Evolutionary conservation across 805 yeast species (phyloP).

Genomic region (Henningerozyma blattae): DNA sequence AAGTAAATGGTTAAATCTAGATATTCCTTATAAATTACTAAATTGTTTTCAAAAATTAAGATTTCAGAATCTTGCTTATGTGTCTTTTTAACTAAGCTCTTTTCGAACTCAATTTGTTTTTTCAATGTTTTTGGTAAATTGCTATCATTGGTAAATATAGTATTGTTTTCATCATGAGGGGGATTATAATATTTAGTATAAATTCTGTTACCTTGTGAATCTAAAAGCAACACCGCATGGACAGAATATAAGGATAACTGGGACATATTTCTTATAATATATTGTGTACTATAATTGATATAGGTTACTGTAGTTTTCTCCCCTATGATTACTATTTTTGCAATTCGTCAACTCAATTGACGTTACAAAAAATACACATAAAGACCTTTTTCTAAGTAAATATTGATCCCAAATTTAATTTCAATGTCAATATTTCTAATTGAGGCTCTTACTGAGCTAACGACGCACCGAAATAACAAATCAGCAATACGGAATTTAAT

Average conservation of each 20-base stretch:
- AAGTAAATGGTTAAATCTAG: conserved; percentile 64
- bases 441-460: too few relatives aligned
- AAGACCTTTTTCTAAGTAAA: too few relatives aligned
- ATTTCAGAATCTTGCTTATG: conserved; percentile 72
- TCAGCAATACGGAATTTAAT: too few relatives aligned
- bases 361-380: too few relatives aligned
- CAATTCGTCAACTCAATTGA: too few relatives aligned
- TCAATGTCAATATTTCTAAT: too few relatives aligned
- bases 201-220: conserved; percentile 66
- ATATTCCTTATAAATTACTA: conserved; percentile 77
- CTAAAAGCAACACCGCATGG: conserved; percentile 69
- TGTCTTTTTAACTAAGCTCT: conserved; percentile 60
- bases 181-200: conserved; percentile 76
- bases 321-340: too few relatives aligned
- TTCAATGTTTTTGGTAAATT: conserved; percentile 31
- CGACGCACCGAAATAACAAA: too few relatives aligned
- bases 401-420: too few relatives aligned
- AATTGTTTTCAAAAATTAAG: conserved; percentile 61
- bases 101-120: conserved; percentile 70
- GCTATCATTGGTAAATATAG: conserved; percentile 6
- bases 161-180: conserved; percentile 35
- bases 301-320: too few relatives aligned
- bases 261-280: too few relatives aligned
- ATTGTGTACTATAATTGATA: too few relatives aligned
- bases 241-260: conserved; percentile 63